Conservation (phyloP, 2,329 filamentous ascomycete species). For the Colletotrichum sp. region DNA sequence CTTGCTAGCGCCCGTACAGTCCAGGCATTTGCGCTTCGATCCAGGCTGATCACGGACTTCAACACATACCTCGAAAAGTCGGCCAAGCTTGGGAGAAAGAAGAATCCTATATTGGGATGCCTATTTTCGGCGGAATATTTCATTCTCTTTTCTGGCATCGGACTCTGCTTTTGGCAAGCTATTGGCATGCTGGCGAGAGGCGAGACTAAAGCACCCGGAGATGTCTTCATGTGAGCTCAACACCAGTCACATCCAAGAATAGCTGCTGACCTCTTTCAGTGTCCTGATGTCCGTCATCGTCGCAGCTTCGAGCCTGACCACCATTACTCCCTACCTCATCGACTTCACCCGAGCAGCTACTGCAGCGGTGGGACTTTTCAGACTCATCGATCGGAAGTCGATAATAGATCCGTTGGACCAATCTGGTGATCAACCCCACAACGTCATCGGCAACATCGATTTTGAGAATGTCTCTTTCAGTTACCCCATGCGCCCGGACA, state of each 20-base stretch:
- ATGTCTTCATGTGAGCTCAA: slow-evolving; percentile 41
- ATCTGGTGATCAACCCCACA: slow-evolving; percentile 32
- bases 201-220: slow-evolving; percentile 40
- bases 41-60: slow-evolving; percentile 42
- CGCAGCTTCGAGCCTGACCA: slow-evolving; percentile 38
- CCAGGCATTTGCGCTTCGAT: slow-evolving; percentile 47
- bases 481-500: slow-evolving; percentile 49
- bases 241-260: too few species aligned
- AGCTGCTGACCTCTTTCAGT: slow-evolving; percentile 17
- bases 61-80: slow-evolving; percentile 41
- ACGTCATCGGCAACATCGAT: slow-evolving; percentile 37
- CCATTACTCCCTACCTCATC: slow-evolving; percentile 40
- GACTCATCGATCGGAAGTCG: slow-evolving; percentile 41
- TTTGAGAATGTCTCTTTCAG: slow-evolving; percentile 45
- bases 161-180: slow-evolving; percentile 51
- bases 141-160: slow-evolving; percentile 46
- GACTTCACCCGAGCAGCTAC: slow-evolving; percentile 43
- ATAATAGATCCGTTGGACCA: slow-evolving; percentile 39
- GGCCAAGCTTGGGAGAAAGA: slow-evolving; percentile 40
- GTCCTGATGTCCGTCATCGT: slow-evolving; percentile 45
- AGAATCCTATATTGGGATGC: slow-evolving; percentile 39
- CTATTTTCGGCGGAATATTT: slow-evolving; percentile 44
- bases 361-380: slow-evolving; percentile 38
- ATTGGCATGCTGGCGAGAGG: slow-evolving; percentile 40
- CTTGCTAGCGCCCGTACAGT: slow-evolving; percentile 43